A percentile compares a stretch with the other conserved stretches of the same genome.
Conservation (phyloP, 768 basidiomycete genomes). For the Amylocystis lapponica region DNA sequence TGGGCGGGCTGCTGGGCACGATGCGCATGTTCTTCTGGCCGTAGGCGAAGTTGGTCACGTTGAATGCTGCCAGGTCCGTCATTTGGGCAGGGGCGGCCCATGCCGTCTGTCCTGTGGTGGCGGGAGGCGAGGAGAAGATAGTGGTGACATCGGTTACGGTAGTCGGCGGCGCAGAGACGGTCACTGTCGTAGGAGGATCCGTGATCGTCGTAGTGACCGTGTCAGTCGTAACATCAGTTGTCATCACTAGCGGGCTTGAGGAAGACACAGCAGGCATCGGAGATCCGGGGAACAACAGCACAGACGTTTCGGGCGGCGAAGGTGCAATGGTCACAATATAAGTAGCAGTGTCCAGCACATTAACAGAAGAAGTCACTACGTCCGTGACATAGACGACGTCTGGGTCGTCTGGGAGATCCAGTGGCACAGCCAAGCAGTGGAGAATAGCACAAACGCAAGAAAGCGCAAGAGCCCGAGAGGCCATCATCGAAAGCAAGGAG, state of each 20-base stretch:
- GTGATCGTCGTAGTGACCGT: constrained; percentile 13
- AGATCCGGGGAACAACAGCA: background rate
- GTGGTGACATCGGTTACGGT: constrained; percentile 18
- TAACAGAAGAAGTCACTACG: constrained; percentile 9
- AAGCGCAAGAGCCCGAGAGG: too few species aligned
- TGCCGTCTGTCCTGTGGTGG: constrained; percentile 11
- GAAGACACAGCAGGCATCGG: background rate
- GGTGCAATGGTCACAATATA: background rate
- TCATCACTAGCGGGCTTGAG: background rate
- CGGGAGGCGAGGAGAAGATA: constrained; percentile 11
- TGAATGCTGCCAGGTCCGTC: constrained; percentile 56
- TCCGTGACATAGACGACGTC: constrained; percentile 10
- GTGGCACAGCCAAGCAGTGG: too few species aligned
- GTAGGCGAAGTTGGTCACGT: constrained; percentile 48
- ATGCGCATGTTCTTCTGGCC: constrained; percentile 52
- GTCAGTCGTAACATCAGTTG: constrained; percentile 2
- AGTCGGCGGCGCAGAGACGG: constrained; percentile 10
- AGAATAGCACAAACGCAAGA: too few species aligned
- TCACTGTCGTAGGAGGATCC: constrained; percentile 14
- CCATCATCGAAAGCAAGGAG: too few species aligned
- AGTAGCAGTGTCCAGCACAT: constrained; percentile 10
- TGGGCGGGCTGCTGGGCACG: constrained; percentile 41
- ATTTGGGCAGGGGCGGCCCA: constrained; percentile 52
- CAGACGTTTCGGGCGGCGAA: background rate
- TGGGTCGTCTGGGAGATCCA: too few species aligned